These are phyloP conservation scores for Pachyrhizus erosus DNA, from an alignment of 306 rosid species.

Conservation along the genomic window DNA sequence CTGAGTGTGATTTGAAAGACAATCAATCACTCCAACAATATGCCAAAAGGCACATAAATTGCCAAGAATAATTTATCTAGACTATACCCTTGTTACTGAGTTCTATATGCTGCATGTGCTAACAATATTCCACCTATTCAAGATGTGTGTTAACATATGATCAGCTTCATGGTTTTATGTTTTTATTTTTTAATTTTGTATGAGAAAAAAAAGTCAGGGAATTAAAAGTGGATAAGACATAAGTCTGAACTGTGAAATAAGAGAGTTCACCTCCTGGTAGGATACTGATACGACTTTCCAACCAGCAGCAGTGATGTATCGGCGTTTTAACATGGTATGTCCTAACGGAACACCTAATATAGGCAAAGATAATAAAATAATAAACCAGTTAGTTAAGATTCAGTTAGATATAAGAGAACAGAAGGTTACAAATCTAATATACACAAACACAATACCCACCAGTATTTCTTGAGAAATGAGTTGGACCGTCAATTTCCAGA, in stretches of 20 bases:
- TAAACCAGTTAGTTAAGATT: conserved; percentile 21
- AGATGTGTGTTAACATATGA: background rate
- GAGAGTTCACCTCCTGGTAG: conserved; percentile 73
- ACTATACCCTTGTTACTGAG: background rate
- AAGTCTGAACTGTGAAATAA: background rate
- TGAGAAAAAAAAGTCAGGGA: background rate
- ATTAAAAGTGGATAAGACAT: background rate
- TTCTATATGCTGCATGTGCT: background rate
- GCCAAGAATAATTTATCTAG: background rate
- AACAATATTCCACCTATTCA: background rate
- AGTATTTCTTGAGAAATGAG: conserved; percentile 95
- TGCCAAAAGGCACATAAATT: conserved; percentile 21
- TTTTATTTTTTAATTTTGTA: background rate
- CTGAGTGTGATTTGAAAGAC: conserved; percentile 25
- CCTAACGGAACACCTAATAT: conserved; percentile 79
- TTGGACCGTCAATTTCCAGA: conserved; percentile 96
- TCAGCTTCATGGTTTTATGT: background rate
- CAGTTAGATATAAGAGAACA: conserved; percentile 14
- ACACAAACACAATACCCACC: conserved; percentile 52
- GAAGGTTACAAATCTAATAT: conserved; percentile 15
- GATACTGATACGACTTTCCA: conserved; percentile 81
- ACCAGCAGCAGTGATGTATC: conserved; percentile 80
- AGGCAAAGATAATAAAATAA: conserved; percentile 30
- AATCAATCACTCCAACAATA: background rate
- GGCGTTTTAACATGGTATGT: conserved; percentile 82